Evolutionary conservation across 306 rosid genomes (phyloP).

Genomic region (Dryas drummondii): DNA sequence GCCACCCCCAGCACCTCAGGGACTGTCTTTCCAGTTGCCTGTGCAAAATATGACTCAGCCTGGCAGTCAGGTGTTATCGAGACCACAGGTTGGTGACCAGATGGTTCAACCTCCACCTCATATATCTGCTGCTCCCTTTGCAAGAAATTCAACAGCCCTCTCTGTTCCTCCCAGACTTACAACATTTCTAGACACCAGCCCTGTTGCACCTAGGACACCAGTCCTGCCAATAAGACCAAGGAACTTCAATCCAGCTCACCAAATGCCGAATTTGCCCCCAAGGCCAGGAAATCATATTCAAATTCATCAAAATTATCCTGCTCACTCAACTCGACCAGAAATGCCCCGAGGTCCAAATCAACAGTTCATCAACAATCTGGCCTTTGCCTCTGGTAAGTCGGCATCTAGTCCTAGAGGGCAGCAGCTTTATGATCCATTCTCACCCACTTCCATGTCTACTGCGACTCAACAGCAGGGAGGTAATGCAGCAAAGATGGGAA

Average conservation of each 20-base stretch:
- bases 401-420: constrained; percentile 54
- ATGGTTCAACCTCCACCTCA: constrained; percentile 47
- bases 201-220: constrained; percentile 37
- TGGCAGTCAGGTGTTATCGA: constrained; percentile 48
- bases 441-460: constrained; percentile 60
- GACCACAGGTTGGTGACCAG: constrained; percentile 46
- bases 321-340: constrained; percentile 42
- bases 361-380: constrained; percentile 40
- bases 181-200: constrained; percentile 46
- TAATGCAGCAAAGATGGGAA: constrained; percentile 38
- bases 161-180: constrained; percentile 47
- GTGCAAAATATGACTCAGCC: constrained; percentile 40
- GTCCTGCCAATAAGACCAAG: constrained; percentile 51
- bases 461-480: constrained; percentile 40
- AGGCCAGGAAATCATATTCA: constrained; percentile 44
- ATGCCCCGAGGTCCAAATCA: constrained; percentile 39
- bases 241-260: constrained; percentile 60
- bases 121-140: constrained; percentile 39
- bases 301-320: constrained; percentile 47
- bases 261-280: constrained; percentile 40
- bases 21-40: constrained; percentile 42
- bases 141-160: constrained; percentile 43
- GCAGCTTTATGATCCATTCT: constrained; percentile 91
- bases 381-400: constrained; percentile 46
- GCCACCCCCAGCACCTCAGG: constrained; percentile 45